Percentiles rank a stretch among this genome's conserved stretches.
These are phyloP conservation scores for Dipodascus albidus DNA, from an alignment of 805 yeast genomes.

Conservation along the genomic window DNA sequence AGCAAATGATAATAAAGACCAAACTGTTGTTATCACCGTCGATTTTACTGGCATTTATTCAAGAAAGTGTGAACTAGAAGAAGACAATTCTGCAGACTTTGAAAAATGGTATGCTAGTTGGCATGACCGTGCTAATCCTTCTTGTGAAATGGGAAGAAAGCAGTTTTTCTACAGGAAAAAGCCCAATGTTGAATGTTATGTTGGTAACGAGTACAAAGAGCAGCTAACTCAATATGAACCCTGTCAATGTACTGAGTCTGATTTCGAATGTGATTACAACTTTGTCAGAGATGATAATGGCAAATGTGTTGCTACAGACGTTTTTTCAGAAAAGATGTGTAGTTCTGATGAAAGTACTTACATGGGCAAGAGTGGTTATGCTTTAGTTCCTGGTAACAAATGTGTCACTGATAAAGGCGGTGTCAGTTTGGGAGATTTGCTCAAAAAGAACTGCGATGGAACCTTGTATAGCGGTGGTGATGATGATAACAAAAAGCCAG, in stretches of 20 bases:
- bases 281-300: slow-evolving; percentile 28
- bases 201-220: slow-evolving; percentile 30
- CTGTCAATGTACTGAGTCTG: slow-evolving; percentile 54
- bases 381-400: slow-evolving; percentile 33
- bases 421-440: slow-evolving; percentile 19
- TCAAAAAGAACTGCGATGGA: slow-evolving; percentile 20
- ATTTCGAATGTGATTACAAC: slow-evolving; percentile 60
- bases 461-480: slow-evolving; percentile 4
- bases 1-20: slow-evolving; percentile 11
- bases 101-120: slow-evolving; percentile 52
- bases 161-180: slow-evolving; percentile 57
- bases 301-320: slow-evolving; percentile 36
- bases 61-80: slow-evolving; percentile 16
- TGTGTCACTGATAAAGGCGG: slow-evolving; percentile 29
- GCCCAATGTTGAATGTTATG: slow-evolving; percentile 51
- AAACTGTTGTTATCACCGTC: slow-evolving; percentile 41
- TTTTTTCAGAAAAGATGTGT: slow-evolving; percentile 20
- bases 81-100: slow-evolving; percentile 41
- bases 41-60: slow-evolving; percentile 34
- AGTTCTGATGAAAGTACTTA: slow-evolving; percentile 22
- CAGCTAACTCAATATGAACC: slow-evolving; percentile 34
- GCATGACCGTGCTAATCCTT: slow-evolving; percentile 19
- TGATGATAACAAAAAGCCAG: slow-evolving; percentile 27
- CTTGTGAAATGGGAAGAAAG: slow-evolving; percentile 59
- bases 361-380: slow-evolving; percentile 28